Percentiles rank a stretch among this genome's conserved stretches.
Conservation (phyloP, 2,329 filamentous ascomycete genomes). For the Ophiognomonia clavigignenti-juglandacearum region DNA sequence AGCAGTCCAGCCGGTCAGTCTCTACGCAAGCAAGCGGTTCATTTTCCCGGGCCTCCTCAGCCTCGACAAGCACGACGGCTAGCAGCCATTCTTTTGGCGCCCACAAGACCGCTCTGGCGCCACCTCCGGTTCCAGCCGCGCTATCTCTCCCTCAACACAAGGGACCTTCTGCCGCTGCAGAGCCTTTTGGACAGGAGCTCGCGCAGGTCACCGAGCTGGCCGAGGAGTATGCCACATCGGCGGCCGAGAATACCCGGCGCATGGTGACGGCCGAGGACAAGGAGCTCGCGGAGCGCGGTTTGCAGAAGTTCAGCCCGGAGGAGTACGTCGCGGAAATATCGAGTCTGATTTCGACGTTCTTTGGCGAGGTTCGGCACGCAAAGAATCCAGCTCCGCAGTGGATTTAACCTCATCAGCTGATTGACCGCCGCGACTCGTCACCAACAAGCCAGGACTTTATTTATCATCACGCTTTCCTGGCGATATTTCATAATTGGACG, state of each 20-base stretch:
- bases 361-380: constrained; percentile 34
- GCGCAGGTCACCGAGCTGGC: constrained; percentile 89
- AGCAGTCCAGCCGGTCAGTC: constrained; percentile 46
- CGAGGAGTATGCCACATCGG: constrained; percentile 71
- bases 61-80: constrained; percentile 47
- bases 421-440: background rate
- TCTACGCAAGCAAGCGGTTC: constrained; percentile 53
- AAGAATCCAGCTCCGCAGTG: constrained; percentile 35
- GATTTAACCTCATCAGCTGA: constrained; percentile 48
- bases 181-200: constrained; percentile 82
- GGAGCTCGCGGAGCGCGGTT: constrained; percentile 62
- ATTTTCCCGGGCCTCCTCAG: constrained; percentile 54
- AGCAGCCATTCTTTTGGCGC: constrained; percentile 32
- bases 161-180: constrained; percentile 20
- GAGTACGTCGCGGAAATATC: constrained; percentile 84
- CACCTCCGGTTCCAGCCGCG: constrained; percentile 18
- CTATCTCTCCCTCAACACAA: constrained; percentile 17
- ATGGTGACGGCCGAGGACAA: constrained; percentile 69
- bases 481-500: too few relatives aligned
- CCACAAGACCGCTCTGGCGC: constrained; percentile 24
- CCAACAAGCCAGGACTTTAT: background rate
- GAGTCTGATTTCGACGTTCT: constrained; percentile 59
- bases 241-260: constrained; percentile 41
- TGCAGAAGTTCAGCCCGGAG: constrained; percentile 69
- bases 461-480: background rate